Evolutionary conservation across 805 yeast species (phyloP).

Genomic region (Kluyveromyces wickerhamii): DNA sequence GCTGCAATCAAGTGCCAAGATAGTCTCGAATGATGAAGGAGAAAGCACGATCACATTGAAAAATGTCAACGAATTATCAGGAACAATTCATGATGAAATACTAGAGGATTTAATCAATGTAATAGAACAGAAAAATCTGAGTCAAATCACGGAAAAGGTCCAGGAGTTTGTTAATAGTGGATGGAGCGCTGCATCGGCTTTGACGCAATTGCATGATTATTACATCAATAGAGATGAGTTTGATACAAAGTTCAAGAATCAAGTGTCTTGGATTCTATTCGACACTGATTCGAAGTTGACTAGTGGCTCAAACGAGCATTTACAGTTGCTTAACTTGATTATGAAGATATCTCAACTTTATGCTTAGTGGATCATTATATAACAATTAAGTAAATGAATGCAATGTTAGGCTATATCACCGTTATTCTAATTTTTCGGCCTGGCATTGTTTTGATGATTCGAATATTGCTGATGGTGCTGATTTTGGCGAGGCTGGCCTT

Average conservation of each 20-base stretch:
- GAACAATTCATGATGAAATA: slow-evolving; percentile 50
- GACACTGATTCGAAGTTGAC: slow-evolving; percentile 66
- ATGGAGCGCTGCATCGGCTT: slow-evolving; percentile 69
- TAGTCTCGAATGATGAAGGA: slow-evolving; percentile 29
- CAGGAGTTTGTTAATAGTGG: slow-evolving; percentile 54
- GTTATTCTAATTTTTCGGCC: too few relatives aligned
- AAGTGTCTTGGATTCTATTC: slow-evolving; percentile 56
- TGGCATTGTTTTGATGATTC: too few relatives aligned
- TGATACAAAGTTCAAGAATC: slow-evolving; percentile 49
- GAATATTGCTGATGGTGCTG: not conserved
- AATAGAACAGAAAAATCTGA: slow-evolving; percentile 28
- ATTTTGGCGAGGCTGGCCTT: not conserved
- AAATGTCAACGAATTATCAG: slow-evolving; percentile 65
- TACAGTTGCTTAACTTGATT: slow-evolving; percentile 65
- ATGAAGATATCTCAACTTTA: slow-evolving; percentile 41
- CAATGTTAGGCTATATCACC: slow-evolving; percentile 1
- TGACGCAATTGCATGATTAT: slow-evolving; percentile 63
- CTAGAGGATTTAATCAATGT: slow-evolving; percentile 37
- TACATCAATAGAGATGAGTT: slow-evolving; percentile 49
- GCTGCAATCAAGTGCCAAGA: slow-evolving; percentile 73
- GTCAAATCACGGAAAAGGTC: slow-evolving; percentile 35
- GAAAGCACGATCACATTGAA: slow-evolving; percentile 33
- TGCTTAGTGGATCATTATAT: slow-evolving; percentile 1
- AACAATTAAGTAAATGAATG: not conserved
- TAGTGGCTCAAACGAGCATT: slow-evolving; percentile 84